A percentile compares a stretch with the other conserved stretches of the same genome.
Conservation (phyloP, 2,329 filamentous ascomycete species). For the Coleophoma crateriformis region DNA sequence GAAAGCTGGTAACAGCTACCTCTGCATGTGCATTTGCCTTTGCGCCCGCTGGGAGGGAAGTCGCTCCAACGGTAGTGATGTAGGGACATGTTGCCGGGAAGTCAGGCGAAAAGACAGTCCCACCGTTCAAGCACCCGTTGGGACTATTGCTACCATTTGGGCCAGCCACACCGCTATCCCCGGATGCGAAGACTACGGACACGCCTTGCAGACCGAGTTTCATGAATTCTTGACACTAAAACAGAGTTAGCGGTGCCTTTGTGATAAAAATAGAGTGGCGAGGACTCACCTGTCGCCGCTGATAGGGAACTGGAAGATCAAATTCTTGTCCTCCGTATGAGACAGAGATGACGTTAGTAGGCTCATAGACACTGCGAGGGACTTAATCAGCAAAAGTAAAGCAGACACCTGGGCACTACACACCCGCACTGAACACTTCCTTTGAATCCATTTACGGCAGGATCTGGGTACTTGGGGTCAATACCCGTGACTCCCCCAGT, state of each 20-base stretch:
- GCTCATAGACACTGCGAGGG: constrained; percentile 22
- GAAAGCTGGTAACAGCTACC: constrained; percentile 30
- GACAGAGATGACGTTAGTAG: constrained; percentile 49
- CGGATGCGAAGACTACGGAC: constrained; percentile 54
- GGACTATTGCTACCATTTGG: constrained; percentile 4
- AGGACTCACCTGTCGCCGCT: constrained; percentile 33
- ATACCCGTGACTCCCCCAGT: constrained; percentile 10
- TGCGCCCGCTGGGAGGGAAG: constrained; percentile 33
- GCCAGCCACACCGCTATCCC: constrained; percentile 41
- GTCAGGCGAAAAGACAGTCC: constrained; percentile 31
- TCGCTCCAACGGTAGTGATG: constrained; percentile 62
- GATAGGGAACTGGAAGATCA: constrained; percentile 53
- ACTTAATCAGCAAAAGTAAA: no score
- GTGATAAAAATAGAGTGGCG: no score
- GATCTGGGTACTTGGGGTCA: constrained; percentile 8
- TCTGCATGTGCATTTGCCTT: constrained; percentile 32
- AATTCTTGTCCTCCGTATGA: constrained; percentile 62
- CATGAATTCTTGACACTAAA: constrained; percentile 51
- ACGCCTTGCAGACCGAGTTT: constrained; percentile 61
- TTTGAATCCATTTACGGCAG: constrained; percentile 9
- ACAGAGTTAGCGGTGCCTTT: no score
- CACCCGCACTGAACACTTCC: constrained; percentile 9
- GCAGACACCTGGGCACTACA: no score
- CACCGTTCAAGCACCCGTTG: constrained; percentile 13
- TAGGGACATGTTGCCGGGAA: constrained; percentile 66